These are phyloP conservation scores for Suhomyces kilbournensis DNA, from an alignment of 805 yeast species.

Conservation along the genomic window DNA sequence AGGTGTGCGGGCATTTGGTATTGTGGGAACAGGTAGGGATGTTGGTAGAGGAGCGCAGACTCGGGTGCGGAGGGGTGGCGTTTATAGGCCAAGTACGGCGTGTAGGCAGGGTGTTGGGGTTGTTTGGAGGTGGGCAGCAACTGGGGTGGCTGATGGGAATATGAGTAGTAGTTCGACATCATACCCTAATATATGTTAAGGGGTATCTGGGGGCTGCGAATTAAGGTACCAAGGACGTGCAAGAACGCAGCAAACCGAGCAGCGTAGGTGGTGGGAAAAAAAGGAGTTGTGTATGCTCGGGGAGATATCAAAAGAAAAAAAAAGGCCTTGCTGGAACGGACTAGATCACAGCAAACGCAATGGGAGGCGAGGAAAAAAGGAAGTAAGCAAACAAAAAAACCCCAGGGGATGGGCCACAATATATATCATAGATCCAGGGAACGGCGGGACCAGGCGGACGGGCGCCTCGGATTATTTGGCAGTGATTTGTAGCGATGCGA, in stretches of 20 bases:
- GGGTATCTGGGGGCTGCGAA: background rate
- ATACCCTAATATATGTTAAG: no score
- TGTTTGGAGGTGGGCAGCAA: background rate
- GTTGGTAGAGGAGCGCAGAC: background rate
- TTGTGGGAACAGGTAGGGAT: background rate
- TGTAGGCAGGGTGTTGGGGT: background rate
- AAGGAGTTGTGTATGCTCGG: background rate
- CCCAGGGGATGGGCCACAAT: background rate
- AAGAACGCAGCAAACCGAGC: background rate
- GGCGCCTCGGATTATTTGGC: background rate
- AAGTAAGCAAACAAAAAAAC: background rate
- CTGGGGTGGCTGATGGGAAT: background rate
- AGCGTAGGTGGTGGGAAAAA: background rate
- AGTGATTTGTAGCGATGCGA: background rate
- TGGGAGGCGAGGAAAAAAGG: background rate
- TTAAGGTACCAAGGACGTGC: background rate
- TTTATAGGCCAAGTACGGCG: background rate
- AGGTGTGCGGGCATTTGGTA: background rate
- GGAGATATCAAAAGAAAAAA: background rate
- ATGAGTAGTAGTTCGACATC: background rate
- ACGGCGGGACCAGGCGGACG: conserved; percentile 2
- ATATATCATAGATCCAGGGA: conserved; percentile 1
- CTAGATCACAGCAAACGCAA: background rate
- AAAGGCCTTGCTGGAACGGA: background rate
- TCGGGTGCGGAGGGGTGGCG: conserved; percentile 2